A percentile compares a stretch with the other conserved stretches of the same genome.
Conservation (phyloP, 106 monocot genomes). For the Platanthera guangdongensis region DNA sequence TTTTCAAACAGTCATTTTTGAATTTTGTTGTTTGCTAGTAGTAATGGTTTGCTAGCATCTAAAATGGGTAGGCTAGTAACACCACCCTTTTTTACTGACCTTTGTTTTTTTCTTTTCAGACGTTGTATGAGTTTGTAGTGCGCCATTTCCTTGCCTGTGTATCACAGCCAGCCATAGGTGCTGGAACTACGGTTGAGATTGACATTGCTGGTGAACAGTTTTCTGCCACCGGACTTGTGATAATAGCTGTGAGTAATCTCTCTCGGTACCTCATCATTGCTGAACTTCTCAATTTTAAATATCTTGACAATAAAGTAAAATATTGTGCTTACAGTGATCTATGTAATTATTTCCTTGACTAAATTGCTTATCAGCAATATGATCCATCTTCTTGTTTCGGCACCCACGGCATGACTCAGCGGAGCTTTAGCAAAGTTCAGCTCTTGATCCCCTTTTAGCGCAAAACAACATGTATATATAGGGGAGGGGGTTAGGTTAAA, state of each 20-base stretch:
- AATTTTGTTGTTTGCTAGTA: neutral
- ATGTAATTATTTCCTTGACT: neutral
- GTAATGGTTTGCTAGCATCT: too few species aligned
- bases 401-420: too few species aligned
- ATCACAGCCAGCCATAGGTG: constrained; percentile 93
- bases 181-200: constrained; percentile 91
- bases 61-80: too few species aligned
- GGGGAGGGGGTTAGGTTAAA: too few species aligned
- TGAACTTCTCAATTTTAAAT: neutral
- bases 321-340: neutral
- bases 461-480: too few species aligned
- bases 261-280: neutral
- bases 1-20: neutral
- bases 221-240: constrained; percentile 76
- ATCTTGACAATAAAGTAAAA: neutral
- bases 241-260: constrained; percentile 48
- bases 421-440: too few species aligned
- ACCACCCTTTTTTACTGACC: neutral
- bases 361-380: neutral
- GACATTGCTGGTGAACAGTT: constrained; percentile 95
- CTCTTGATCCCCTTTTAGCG: too few species aligned
- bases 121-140: constrained; percentile 89
- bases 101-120: constrained; percentile 35
- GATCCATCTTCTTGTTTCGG: neutral
- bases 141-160: constrained; percentile 98